phyloP scores from a whole-genome alignment of 805 yeast species.

The Cyberlindnera euphorbiae region DNA sequence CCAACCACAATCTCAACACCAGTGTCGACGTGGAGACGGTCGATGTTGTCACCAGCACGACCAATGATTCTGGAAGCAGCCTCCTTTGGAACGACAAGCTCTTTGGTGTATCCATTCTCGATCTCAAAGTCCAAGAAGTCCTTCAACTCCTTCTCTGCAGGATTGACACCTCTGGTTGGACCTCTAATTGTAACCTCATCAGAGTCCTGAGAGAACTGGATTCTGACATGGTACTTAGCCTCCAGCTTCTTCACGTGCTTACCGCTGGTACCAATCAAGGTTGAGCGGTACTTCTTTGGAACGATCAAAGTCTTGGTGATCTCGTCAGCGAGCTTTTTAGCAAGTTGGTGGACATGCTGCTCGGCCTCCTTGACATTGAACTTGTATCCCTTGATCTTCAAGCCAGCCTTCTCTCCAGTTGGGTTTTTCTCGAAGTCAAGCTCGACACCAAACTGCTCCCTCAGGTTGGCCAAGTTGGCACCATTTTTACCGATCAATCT shows the following conservation, averaged over 20 bases:
- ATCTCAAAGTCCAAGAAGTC: conserved; percentile 83
- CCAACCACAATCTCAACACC: conserved; percentile 44
- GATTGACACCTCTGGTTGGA: conserved; percentile 83
- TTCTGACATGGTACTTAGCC: conserved; percentile 78
- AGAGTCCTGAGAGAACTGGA: conserved; percentile 63
- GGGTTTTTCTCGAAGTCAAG: conserved; percentile 67
- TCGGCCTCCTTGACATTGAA: conserved; percentile 73
- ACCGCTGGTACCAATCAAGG: conserved; percentile 81
- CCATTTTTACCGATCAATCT: conserved; percentile 92
- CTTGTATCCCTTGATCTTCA: conserved; percentile 71
- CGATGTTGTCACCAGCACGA: conserved; percentile 77
- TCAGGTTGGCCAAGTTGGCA: conserved; percentile 57
- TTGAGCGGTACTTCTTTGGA: conserved; percentile 74
- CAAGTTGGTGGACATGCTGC: conserved; percentile 48
- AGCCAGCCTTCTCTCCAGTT: conserved; percentile 38
- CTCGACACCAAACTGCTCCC: conserved; percentile 69
- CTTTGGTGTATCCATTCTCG: conserved; percentile 70
- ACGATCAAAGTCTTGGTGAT: conserved; percentile 56
- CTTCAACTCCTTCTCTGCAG: conserved; percentile 77
- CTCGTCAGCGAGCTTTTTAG: conserved; percentile 83
- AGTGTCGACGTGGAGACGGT: conserved; percentile 63
- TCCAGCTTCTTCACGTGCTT: conserved; percentile 77
- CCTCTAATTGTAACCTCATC: conserved; percentile 73
- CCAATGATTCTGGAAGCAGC: conserved; percentile 89
- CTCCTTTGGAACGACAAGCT: conserved; percentile 61